A percentile compares a stretch with the other conserved stretches of the same genome.
These are phyloP conservation scores for Brassica carinata DNA, from an alignment of 345 rosid species.

Conservation along the genomic window DNA sequence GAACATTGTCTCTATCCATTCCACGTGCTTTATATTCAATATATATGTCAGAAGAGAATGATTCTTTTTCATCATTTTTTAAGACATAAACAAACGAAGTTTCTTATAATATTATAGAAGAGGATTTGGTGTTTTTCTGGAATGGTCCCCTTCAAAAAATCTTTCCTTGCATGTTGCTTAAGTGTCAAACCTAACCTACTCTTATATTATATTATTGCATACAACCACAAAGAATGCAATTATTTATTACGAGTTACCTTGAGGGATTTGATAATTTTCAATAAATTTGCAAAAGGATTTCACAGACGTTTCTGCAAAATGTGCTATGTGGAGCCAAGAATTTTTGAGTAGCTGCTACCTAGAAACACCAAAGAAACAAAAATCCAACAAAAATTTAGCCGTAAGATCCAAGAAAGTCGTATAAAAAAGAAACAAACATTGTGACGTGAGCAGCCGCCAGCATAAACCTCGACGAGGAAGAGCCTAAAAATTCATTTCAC, in stretches of 20 bases:
- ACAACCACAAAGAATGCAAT: neutral
- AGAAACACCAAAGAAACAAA: conserved; percentile 21
- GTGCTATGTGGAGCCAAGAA: conserved; percentile 44
- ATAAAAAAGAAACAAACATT: too few species aligned
- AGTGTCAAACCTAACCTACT: conserved; percentile 8
- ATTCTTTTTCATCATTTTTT: conserved; percentile 33
- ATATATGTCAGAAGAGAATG: conserved; percentile 25
- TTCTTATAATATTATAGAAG: conserved; percentile 24
- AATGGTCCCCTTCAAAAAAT: conserved; percentile 36
- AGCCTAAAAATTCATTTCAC: neutral
- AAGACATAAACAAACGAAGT: conserved; percentile 38
- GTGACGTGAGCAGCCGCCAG: conserved; percentile 5
- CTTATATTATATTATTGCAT: neutral
- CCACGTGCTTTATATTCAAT: conserved; percentile 28
- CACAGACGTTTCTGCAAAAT: conserved; percentile 45
- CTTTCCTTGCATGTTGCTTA: conserved; percentile 27
- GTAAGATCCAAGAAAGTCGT: conserved; percentile 26
- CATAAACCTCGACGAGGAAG: conserved; percentile 1
- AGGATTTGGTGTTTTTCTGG: conserved; percentile 47
- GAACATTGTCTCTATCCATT: conserved; percentile 34
- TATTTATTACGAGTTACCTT: neutral
- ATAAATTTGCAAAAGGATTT: too few species aligned
- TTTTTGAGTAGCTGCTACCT: conserved; percentile 23
- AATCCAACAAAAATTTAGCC: conserved; percentile 25
- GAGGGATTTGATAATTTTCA: neutral